These are phyloP conservation scores for Adenanthera pavonina DNA, from an alignment of 306 rosid genomes.

Conservation along the genomic window DNA sequence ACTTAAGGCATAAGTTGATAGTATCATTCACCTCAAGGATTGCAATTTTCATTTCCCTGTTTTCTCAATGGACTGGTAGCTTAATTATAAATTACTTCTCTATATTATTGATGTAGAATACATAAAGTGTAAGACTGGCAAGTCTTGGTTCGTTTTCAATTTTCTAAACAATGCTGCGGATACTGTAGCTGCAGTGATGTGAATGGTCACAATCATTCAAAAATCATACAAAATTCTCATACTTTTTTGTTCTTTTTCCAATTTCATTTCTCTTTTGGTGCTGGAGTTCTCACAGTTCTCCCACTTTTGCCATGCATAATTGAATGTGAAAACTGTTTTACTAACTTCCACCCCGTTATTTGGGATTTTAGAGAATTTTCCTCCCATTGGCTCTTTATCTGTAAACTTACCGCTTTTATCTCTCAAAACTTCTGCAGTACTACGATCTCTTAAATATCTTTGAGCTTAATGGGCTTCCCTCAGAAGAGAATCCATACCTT, in stretches of 20 bases:
- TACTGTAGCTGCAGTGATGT: not conserved
- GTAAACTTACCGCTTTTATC: not conserved
- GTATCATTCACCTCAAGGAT: not conserved
- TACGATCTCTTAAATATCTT: slow-evolving; percentile 94
- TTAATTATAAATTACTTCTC: not conserved
- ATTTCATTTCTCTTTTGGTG: not conserved
- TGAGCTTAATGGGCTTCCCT: slow-evolving; percentile 99
- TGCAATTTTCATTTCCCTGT: not conserved
- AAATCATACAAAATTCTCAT: not conserved
- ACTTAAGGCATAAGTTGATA: not conserved
- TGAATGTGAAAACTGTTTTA: slow-evolving; percentile 1
- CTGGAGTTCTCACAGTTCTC: not conserved
- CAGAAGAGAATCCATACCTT: slow-evolving; percentile 98
- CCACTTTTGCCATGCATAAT: not conserved
- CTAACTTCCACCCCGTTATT: not conserved
- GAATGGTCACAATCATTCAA: slow-evolving; percentile 1
- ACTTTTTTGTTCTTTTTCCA: not conserved
- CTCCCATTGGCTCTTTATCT: not conserved
- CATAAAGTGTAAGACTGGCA: not conserved
- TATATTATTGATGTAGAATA: not conserved
- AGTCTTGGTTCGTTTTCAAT: not conserved
- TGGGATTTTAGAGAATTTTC: not conserved
- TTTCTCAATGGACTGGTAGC: not conserved
- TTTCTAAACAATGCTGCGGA: not conserved
- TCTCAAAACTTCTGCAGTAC: slow-evolving; percentile 66